Evolutionary conservation across 169 alveolate species (phyloP).

Genomic region (Theileria parva): DNA sequence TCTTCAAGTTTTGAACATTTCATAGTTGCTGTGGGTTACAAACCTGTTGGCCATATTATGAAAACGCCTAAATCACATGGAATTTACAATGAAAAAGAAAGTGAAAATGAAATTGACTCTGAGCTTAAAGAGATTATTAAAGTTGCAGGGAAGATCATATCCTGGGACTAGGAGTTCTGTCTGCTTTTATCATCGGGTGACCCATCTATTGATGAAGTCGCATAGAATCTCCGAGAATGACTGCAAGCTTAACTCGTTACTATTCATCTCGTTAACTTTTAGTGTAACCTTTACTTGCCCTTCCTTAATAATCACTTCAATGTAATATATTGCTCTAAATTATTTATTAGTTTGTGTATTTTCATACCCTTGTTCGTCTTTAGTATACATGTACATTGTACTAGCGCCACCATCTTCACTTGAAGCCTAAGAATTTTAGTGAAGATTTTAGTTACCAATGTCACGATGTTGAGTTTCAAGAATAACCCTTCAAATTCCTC

Average conservation of each 20-base stretch:
- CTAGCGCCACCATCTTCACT: constrained; percentile 26
- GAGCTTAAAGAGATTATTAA: constrained; percentile 40
- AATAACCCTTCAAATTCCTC: constrained; percentile 54
- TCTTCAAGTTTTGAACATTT: constrained; percentile 86
- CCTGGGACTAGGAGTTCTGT: not conserved
- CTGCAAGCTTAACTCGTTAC: constrained; percentile 26
- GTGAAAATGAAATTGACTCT: not conserved
- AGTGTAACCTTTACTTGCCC: constrained; percentile 42
- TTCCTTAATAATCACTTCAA: constrained; percentile 34
- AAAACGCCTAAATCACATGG: not conserved
- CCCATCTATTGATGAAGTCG: constrained; percentile 27
- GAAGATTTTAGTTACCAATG: constrained; percentile 14
- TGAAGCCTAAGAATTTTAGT: constrained; percentile 25
- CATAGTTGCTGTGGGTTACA: constrained; percentile 80
- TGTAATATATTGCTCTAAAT: constrained; percentile 48
- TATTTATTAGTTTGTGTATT: not conserved
- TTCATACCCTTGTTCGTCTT: constrained; percentile 38
- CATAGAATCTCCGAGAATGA: constrained; percentile 36
- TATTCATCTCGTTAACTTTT: constrained; percentile 17
- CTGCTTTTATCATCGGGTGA: not conserved
- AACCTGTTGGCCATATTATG: constrained; percentile 57
- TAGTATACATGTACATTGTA: constrained; percentile 57
- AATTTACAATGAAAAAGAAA: not conserved
- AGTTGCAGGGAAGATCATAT: not conserved
- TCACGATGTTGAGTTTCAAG: constrained; percentile 42